Conservation (phyloP, 208 protist genomes). For the Acanthamoeba triangularis region DNA sequence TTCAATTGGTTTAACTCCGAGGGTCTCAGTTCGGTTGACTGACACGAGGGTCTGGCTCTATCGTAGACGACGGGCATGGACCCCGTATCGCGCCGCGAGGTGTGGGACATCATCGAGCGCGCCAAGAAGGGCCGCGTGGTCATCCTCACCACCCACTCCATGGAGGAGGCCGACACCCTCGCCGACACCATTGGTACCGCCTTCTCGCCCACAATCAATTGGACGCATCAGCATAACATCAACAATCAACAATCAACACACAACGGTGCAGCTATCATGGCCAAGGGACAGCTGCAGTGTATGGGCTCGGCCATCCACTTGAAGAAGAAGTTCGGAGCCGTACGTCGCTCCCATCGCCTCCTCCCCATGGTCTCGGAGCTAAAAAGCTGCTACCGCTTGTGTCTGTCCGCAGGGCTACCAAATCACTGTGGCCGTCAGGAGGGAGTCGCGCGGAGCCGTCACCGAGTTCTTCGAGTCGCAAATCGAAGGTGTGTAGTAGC, state of each 20-base stretch:
- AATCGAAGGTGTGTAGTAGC: not conserved
- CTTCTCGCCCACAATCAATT: not conserved
- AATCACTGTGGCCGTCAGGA: constrained; percentile 35
- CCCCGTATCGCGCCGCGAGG: constrained; percentile 83
- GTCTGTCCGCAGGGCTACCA: constrained; percentile 31
- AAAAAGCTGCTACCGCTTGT: not conserved
- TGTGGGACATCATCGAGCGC: constrained; percentile 88
- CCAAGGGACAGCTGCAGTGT: constrained; percentile 60
- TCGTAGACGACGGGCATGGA: constrained; percentile 87
- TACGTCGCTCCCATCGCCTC: not conserved
- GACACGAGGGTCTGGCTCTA: too few relatives aligned
- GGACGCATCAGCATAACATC: too few relatives aligned
- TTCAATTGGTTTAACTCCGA: not conserved
- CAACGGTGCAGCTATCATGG: constrained; percentile 68
- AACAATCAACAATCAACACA: not conserved
- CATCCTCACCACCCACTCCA: constrained; percentile 87
- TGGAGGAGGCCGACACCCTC: constrained; percentile 79
- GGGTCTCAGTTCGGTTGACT: not conserved
- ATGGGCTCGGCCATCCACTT: constrained; percentile 73
- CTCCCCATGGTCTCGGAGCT: not conserved
- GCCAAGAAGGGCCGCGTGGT: constrained; percentile 83
- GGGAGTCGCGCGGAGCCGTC: not conserved
- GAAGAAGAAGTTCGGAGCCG: constrained; percentile 78
- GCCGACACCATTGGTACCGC: constrained; percentile 60
- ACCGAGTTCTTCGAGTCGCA: constrained; percentile 63